Conservation (phyloP, 768 basidiomycete species). For the Gymnopilus dilepis region DNA sequence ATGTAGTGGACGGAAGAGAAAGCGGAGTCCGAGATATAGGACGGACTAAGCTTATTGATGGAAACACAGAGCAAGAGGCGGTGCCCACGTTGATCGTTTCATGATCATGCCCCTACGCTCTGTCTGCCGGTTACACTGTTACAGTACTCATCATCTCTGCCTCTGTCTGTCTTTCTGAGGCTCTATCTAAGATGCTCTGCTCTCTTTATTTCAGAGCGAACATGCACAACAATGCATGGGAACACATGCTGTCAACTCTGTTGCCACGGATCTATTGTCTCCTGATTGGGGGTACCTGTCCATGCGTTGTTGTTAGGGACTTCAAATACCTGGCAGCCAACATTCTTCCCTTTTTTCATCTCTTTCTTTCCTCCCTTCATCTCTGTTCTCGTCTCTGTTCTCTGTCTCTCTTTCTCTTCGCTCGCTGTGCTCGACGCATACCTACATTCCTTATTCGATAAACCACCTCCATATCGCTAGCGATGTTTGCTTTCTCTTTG, state of each 20-base stretch:
- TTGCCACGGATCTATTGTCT: slow-evolving; percentile 9
- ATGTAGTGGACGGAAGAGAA: slow-evolving; percentile 25
- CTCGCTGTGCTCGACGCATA: slow-evolving; percentile 26
- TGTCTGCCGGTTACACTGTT: neutral
- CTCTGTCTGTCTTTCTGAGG: neutral
- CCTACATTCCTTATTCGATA: slow-evolving; percentile 30
- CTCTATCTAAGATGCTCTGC: neutral
- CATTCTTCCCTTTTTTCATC: slow-evolving; percentile 7
- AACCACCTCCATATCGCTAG: slow-evolving; percentile 41
- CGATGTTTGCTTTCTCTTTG: slow-evolving; percentile 52
- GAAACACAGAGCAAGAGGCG: slow-evolving; percentile 26
- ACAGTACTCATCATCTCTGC: neutral
- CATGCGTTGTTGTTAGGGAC: slow-evolving; percentile 13
- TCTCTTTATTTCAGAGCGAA: neutral
- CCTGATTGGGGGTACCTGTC: slow-evolving; percentile 2
- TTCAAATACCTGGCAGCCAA: slow-evolving; percentile 11
- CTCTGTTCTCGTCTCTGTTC: slow-evolving; percentile 31
- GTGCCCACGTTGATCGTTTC: slow-evolving; percentile 8
- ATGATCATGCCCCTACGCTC: neutral
- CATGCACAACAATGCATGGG: slow-evolving; percentile 1
- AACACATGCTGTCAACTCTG: slow-evolving; percentile 12
- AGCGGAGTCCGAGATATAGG: slow-evolving; percentile 1
- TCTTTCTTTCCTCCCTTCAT: slow-evolving; percentile 31
- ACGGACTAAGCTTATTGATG: slow-evolving; percentile 19
- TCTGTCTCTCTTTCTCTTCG: slow-evolving; percentile 24